Evolutionary conservation across 2,329 filamentous ascomycete species (phyloP), one percentile per base, ranked within the genome.

Genomic region (Ascochyta clinopodiicola): DNA sequence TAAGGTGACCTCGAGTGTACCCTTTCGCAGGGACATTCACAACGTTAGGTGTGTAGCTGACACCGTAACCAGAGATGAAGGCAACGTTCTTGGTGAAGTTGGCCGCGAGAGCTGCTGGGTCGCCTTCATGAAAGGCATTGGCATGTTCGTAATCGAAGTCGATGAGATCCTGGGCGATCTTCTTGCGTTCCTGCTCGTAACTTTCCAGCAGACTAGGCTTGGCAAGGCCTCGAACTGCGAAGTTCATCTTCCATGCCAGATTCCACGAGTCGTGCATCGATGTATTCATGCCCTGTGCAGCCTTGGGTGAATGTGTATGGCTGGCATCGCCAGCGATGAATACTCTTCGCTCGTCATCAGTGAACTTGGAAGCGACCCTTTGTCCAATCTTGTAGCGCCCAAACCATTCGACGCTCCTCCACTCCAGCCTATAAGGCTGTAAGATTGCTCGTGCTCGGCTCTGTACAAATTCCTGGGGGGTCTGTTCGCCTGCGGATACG

Each of bases 41-140:
- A 5, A 82, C 77, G 57, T 89, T 88, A 44, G 82, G 77, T 6
- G 81, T 81, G 71, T 92, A 92, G 69, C 86, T 85, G 3, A 87
- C 88, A 1, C 88, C 88, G 29, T 89, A 83, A 13, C 88, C 88
- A 0, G 87, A 89, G 62, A 91, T 91, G 75, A 91, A 91, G 8
- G 86, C 84, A 32, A 90, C 84, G 52, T 91, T 90, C 40, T 84
- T 86, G 40, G 83, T 80, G 70, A 91, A 91, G 72, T 91, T 91
- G 60, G 84, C 81, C 0, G 87, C 85, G 2, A 91, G 78, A 0
- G 84, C 86, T 43, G 81, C 80, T 13, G 84, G 80, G 59, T 91
- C 87, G 29, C 87, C 87, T 4, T 81, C 82, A 19, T 85, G 81
- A 63, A 86, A 75, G 25, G 81, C 80, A 48, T 79, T 78, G 42